Evolutionary conservation across 2,329 filamentous ascomycete species (phyloP).

Genomic region (Akanthomyces muscarius): DNA sequence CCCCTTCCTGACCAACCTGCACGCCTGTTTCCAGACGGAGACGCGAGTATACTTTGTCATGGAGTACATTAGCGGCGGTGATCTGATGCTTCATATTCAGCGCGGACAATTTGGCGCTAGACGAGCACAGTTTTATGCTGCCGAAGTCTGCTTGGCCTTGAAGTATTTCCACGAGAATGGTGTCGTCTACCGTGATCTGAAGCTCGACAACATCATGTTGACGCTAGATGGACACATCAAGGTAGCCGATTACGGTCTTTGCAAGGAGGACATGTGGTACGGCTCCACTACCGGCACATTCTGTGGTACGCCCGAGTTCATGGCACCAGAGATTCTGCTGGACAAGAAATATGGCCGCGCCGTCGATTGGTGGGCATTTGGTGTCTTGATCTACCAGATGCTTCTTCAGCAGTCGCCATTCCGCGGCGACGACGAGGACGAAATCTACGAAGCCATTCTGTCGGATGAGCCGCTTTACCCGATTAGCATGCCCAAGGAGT

Average conservation of each 20-base stretch:
- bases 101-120: conserved; percentile 93
- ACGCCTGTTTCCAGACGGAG: conserved; percentile 98
- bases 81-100: conserved; percentile 98
- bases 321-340: conserved; percentile 97
- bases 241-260: conserved; percentile 96
- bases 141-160: conserved; percentile 91
- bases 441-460: conserved; percentile 98
- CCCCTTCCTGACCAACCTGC: conserved; percentile 89
- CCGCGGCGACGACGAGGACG: conserved; percentile 97
- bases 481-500: conserved; percentile 97
- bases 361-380: conserved; percentile 99
- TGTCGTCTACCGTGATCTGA: conserved; percentile 96
- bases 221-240: conserved; percentile 97
- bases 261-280: conserved; percentile 99
- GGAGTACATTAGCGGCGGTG: conserved; percentile 98
- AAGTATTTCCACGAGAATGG: conserved; percentile 99
- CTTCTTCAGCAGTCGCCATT: conserved; percentile 97
- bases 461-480: conserved; percentile 96
- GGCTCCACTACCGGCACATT: conserved; percentile 95
- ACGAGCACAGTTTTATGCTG: conserved; percentile 96
- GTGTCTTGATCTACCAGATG: conserved; percentile 99
- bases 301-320: conserved; percentile 98
- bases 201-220: conserved; percentile 87
- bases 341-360: conserved; percentile 98
- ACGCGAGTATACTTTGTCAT: conserved; percentile 98